Percentiles rank a stretch among this genome's conserved stretches.
These are phyloP conservation scores for Chenopodium suecicum DNA, from an alignment of 148 eudicot genomes.

Conservation along the genomic window DNA sequence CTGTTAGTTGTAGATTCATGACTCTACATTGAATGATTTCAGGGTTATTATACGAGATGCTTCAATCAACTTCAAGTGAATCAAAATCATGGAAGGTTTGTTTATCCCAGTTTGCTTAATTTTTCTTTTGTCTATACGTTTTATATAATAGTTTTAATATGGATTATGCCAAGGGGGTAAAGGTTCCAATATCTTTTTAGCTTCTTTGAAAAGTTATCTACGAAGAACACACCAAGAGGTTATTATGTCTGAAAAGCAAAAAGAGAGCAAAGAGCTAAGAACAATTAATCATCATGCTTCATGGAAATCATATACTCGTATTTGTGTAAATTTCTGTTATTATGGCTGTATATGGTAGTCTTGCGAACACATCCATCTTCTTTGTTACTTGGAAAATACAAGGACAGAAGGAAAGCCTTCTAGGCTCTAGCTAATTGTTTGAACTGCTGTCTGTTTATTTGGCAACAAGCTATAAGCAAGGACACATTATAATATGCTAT, in stretches of 20 bases:
- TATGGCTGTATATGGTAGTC: neutral
- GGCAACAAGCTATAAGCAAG: constrained; percentile 6
- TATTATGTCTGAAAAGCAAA: neutral
- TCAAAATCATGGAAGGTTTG: constrained; percentile 89
- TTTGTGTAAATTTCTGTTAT: neutral
- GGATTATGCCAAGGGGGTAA: neutral
- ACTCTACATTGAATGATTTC: constrained; percentile 23
- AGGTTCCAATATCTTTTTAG: neutral
- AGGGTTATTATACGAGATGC: constrained; percentile 88
- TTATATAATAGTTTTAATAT: neutral
- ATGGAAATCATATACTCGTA: neutral
- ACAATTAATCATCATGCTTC: neutral
- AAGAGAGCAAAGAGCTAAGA: neutral
- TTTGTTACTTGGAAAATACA: neutral
- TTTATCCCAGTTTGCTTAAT: neutral
- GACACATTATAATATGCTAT: neutral
- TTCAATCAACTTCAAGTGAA: constrained; percentile 54
- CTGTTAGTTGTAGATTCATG: neutral
- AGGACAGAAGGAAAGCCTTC: constrained; percentile 3
- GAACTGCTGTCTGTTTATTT: neutral
- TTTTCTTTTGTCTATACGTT: constrained; percentile 3
- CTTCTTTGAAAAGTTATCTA: neutral
- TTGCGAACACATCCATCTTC: neutral
- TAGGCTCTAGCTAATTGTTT: neutral
- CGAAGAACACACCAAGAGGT: neutral